Base-by-base conservation (phyloP, 306 rosid species). In the Pterocarpus macrocarpus region DNA sequence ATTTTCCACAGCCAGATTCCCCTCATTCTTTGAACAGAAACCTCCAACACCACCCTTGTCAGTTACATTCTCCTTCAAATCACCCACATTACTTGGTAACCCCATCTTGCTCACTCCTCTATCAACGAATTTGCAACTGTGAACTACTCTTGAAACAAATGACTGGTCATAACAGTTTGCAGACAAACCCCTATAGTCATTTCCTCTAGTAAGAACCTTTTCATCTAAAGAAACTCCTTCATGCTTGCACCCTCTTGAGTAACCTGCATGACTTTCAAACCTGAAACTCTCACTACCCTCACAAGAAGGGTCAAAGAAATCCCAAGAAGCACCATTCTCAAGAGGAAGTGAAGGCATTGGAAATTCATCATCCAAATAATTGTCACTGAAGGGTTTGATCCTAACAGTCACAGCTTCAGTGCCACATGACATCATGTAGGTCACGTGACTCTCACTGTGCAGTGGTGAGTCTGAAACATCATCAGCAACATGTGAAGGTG, bases 291-390 rank as follows among this genome's bases (percentile, higher is more conserved):
- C 93, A 69, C 79, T 76, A 63, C 87, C 94, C 59, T 91, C 17
- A 57, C 64, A 45, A 45, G 11, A 49, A 61, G 95, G 92, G 30
- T 91, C 94, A 75, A 95, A 95, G 85, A 83, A 95, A 88, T 95
- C 99, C 99, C 99, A 95, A 30, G 92, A 88, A 33, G 96, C 83
- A 73, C 89, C 94, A 0, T 82, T 76, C 64, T 87, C 91, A 5
- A 80, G 89, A 55, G 83, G 90, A 16, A 91, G 93, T 0, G 93
- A 95, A 2, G 88, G 91, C 84, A 90, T 63, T 30, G 90, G 73
- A 15, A 84, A 80, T 4, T 93, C 93, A 73, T 86, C 94, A 39
- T 90, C 94, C 34, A 88, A 80, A 61, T 64, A 90, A 38, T 82
- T 44, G 72, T 36, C 35, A 59, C 70, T 72, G 49, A 44, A 69